Evolutionary conservation across 345 rosid species (phyloP).

Genomic region (Excoecaria cochinchinensis): DNA sequence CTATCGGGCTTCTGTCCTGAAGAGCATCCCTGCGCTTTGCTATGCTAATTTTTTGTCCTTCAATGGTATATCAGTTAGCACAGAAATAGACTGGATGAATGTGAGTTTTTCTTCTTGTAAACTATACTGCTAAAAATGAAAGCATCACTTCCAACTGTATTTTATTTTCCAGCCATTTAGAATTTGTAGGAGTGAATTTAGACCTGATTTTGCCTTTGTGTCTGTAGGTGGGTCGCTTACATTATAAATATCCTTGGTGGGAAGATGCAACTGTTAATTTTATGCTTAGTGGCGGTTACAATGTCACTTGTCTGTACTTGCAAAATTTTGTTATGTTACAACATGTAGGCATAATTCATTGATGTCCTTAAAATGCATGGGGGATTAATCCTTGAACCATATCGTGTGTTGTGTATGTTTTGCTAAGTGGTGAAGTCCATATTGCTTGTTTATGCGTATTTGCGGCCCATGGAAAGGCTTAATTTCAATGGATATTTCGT

Average conservation of each 20-base stretch:
- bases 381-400: neutral
- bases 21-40: too few relatives aligned
- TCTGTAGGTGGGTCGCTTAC: conserved; percentile 74
- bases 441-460: neutral
- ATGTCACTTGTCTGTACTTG: conserved; percentile 51
- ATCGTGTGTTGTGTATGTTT: neutral
- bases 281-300: conserved; percentile 86
- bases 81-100: conserved; percentile 73
- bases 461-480: neutral
- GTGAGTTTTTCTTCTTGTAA: conserved; percentile 40
- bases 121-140: neutral
- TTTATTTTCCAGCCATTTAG: neutral
- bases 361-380: too few relatives aligned
- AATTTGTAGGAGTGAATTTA: neutral
- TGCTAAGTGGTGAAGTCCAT: neutral
- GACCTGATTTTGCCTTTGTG: neutral
- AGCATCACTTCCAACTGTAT: neutral
- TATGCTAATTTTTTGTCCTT: too few relatives aligned
- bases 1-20: too few relatives aligned
- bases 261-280: conserved; percentile 81
- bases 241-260: conserved; percentile 92
- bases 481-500: too few relatives aligned
- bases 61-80: neutral
- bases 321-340: neutral
- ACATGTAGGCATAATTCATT: neutral